These are phyloP conservation scores for Cenchrus fungigraminus DNA, from an alignment of 176 grass and related monocot genomes.

Conservation along the genomic window DNA sequence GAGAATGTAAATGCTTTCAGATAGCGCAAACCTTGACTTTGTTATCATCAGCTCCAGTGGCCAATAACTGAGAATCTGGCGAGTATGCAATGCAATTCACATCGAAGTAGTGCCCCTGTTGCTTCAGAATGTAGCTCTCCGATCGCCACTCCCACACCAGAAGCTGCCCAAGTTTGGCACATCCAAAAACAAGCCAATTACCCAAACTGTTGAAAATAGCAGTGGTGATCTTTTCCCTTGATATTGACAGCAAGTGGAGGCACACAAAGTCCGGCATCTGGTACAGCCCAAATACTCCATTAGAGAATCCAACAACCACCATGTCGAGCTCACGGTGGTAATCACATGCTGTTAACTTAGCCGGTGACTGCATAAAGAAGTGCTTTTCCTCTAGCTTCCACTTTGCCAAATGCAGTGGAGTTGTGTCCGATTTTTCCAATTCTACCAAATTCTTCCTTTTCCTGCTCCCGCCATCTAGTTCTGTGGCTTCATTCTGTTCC, in stretches of 20 bases:
- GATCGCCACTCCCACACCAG: conserved; percentile 98
- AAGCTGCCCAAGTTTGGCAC: conserved; percentile 90
- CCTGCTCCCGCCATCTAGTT: conserved; percentile 48
- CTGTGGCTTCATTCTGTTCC: conserved; percentile 37
- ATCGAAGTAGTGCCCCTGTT: conserved; percentile 97
- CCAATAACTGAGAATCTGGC: conserved; percentile 92
- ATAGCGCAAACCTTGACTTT: conserved; percentile 79
- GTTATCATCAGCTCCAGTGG: conserved; percentile 96
- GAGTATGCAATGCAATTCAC: conserved; percentile 95
- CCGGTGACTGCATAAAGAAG: conserved; percentile 87
- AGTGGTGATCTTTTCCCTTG: conserved; percentile 90
- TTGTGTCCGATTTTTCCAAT: conserved; percentile 33
- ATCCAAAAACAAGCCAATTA: conserved; percentile 92
- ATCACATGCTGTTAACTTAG: conserved; percentile 84
- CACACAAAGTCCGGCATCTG: conserved; percentile 98
- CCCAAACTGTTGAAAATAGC: conserved; percentile 85
- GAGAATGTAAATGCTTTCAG: not conserved
- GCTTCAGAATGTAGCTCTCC: conserved; percentile 92
- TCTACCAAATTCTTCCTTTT: conserved; percentile 63
- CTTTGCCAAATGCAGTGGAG: conserved; percentile 51
- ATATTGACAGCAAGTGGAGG: conserved; percentile 86
- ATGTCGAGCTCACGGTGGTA: conserved; percentile 88
- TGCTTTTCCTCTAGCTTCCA: conserved; percentile 83
- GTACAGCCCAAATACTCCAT: conserved; percentile 90
- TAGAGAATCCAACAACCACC: conserved; percentile 89